Evolutionary conservation across 768 basidiomycete species (phyloP).

Genomic region (Pholiota conissans): DNA sequence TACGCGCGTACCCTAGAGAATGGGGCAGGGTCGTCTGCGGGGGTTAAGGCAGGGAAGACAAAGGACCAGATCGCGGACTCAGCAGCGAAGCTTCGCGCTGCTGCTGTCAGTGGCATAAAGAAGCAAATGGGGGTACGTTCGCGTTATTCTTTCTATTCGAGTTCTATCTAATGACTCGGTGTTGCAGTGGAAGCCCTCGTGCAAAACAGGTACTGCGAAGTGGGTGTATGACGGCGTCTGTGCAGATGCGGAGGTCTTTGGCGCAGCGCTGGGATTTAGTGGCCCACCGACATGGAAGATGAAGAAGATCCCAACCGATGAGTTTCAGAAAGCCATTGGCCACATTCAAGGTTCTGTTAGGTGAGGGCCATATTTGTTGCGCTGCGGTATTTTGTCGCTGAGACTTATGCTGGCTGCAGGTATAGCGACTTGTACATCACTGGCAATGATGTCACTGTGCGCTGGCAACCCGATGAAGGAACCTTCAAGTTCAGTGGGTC

Average conservation of each 20-base stretch:
- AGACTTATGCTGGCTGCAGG: constrained; percentile 22
- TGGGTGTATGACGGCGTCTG: constrained; percentile 57
- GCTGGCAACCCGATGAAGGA: constrained; percentile 43
- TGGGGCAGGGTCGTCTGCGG: constrained; percentile 19
- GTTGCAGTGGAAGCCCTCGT: constrained; percentile 49
- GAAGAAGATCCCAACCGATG: constrained; percentile 41
- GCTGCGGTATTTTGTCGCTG: background rate
- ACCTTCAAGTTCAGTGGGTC: constrained; percentile 59
- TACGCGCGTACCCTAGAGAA: constrained; percentile 30
- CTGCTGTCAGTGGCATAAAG: constrained; percentile 47
- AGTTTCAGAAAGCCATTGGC: constrained; percentile 36
- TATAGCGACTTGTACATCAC: constrained; percentile 39
- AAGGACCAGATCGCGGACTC: constrained; percentile 22
- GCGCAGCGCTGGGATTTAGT: constrained; percentile 38
- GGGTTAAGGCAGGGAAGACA: constrained; percentile 33
- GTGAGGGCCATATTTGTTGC: constrained; percentile 19
- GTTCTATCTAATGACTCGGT: background rate
- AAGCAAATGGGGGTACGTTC: constrained; percentile 42
- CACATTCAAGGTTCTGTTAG: constrained; percentile 32
- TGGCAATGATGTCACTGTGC: constrained; percentile 41
- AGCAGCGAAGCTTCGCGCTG: constrained; percentile 44
- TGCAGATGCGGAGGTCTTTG: constrained; percentile 46
- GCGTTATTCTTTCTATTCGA: constrained; percentile 4
- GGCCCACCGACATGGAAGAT: constrained; percentile 49
- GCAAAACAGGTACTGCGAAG: constrained; percentile 44